These are phyloP conservation scores for Beauveria asiatica DNA, from an alignment of 2,329 filamentous ascomycete species.

Conservation along the genomic window DNA sequence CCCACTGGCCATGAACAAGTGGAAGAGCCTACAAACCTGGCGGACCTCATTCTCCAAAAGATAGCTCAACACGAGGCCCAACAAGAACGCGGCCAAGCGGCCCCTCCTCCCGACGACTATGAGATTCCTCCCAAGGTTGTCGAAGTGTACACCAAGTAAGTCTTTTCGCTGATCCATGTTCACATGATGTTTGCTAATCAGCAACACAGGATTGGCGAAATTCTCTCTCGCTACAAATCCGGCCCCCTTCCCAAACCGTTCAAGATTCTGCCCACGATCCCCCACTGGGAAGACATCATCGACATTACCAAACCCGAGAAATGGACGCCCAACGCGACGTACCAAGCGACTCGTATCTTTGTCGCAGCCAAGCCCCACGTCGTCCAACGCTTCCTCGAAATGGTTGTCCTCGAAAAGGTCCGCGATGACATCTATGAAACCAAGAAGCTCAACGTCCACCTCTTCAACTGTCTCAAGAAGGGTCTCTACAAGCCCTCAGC, in stretches of 20 bases:
- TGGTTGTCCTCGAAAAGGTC: conserved; percentile 81
- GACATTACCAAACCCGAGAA: conserved; percentile 71
- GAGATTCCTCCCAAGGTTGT: conserved; percentile 86
- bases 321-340: conserved; percentile 68
- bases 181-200: conserved; percentile 11
- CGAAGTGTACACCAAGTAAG: conserved; percentile 84
- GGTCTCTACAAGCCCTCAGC: conserved; percentile 86
- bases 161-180: neutral
- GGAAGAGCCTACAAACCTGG: conserved; percentile 65
- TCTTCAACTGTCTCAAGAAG: conserved; percentile 90
- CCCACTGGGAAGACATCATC: conserved; percentile 83
- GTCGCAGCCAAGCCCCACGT: conserved; percentile 73
- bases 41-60: conserved; percentile 87
- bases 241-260: conserved; percentile 97
- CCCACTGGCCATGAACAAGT: conserved; percentile 34
- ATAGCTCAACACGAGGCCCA: conserved; percentile 84
- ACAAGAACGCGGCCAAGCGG: conserved; percentile 32
- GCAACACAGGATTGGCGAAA: conserved; percentile 60
- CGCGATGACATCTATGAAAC: conserved; percentile 89
- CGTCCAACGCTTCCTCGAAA: conserved; percentile 78
- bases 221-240: conserved; percentile 87
- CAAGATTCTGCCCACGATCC: conserved; percentile 89
- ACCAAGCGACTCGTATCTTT: conserved; percentile 87
- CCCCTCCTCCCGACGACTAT: conserved; percentile 61
- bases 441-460: conserved; percentile 89